Conservation (phyloP, 2,329 filamentous ascomycete genomes). For the Paradendryphiella salina region DNA sequence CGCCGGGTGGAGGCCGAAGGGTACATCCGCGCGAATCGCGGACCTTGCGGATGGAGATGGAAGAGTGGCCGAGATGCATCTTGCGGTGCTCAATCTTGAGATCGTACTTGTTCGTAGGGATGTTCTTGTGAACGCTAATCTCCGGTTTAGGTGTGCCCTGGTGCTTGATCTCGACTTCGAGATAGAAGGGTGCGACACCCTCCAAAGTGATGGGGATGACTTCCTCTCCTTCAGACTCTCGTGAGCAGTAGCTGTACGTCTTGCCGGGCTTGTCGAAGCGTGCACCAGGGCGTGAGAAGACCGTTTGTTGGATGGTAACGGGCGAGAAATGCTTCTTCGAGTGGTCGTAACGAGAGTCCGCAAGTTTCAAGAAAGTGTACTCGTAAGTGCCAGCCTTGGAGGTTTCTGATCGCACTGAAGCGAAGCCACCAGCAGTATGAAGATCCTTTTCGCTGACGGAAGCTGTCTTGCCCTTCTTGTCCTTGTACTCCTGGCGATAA, state of each 20-base stretch:
- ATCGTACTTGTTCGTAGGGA: constrained; percentile 72
- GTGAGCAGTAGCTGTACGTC: constrained; percentile 92
- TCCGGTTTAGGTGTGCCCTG: constrained; percentile 79
- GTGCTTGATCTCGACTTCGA: constrained; percentile 93
- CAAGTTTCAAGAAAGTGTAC: constrained; percentile 81
- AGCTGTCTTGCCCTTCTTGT: constrained; percentile 62
- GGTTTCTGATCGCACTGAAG: constrained; percentile 84
- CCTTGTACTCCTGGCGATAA: constrained; percentile 77
- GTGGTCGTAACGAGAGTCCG: constrained; percentile 83
- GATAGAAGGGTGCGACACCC: constrained; percentile 81
- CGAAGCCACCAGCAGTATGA: constrained; percentile 74
- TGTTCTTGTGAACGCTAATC: constrained; percentile 77
- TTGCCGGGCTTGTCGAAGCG: constrained; percentile 83
- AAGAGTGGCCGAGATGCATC: constrained; percentile 85
- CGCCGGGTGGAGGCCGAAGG: constrained; percentile 66
- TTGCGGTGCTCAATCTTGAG: constrained; percentile 83
- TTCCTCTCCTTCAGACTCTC: constrained; percentile 79
- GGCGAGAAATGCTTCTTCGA: constrained; percentile 67
- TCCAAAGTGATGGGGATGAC: constrained; percentile 83
- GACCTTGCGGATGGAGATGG: constrained; percentile 85
- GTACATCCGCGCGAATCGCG: constrained; percentile 86
- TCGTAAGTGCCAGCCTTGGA: constrained; percentile 78
- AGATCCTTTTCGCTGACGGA: constrained; percentile 68
- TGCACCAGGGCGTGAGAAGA: constrained; percentile 81
- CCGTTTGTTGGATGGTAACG: constrained; percentile 75